A percentile compares a stretch with the other conserved stretches of the same genome.
phyloP scores from a whole-genome alignment of 768 basidiomycete species.

The Imleria badia region DNA sequence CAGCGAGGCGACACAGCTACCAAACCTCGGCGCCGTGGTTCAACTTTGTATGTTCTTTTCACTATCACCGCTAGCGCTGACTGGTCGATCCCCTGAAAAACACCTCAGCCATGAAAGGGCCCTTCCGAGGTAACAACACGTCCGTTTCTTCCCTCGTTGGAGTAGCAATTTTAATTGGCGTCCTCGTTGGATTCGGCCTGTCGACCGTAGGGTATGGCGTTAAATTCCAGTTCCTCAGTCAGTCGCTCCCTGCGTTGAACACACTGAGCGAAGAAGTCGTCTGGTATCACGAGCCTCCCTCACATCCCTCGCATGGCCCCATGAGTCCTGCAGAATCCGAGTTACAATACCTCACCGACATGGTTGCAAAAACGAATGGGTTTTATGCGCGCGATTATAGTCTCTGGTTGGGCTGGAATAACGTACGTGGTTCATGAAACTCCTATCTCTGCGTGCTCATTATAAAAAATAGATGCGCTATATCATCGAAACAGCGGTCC shows the following conservation, averaged over 20 bases:
- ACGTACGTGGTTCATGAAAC: conserved; percentile 26
- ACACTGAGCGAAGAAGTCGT: conserved; percentile 12
- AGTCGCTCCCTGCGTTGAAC: conserved; percentile 13
- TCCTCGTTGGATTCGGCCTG: conserved; percentile 29
- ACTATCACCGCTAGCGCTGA: not conserved
- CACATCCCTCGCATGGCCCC: not conserved
- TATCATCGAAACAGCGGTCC: conserved; percentile 45
- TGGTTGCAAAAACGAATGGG: conserved; percentile 42
- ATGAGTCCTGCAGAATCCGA: conserved; percentile 15
- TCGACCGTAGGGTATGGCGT: conserved; percentile 15
- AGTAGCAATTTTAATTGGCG: conserved; percentile 24
- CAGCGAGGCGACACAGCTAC: conserved; percentile 1
- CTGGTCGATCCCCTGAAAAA: not conserved
- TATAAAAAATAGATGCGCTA: conserved; percentile 41
- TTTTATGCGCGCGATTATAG: conserved; percentile 48
- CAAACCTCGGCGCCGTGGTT: not conserved
- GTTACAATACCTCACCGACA: conserved; percentile 31
- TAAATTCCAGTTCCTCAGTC: conserved; percentile 15
- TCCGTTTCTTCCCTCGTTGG: conserved; percentile 15
- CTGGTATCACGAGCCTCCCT: conserved; percentile 9
- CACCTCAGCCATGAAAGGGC: conserved; percentile 5
- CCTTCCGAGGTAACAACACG: not conserved
- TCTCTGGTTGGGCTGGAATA: conserved; percentile 52
- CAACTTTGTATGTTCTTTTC: not conserved
- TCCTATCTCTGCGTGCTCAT: not conserved